These are phyloP conservation scores for Aspergillus jensenii DNA, from an alignment of 2,329 filamentous ascomycete genomes.

Conservation along the genomic window DNA sequence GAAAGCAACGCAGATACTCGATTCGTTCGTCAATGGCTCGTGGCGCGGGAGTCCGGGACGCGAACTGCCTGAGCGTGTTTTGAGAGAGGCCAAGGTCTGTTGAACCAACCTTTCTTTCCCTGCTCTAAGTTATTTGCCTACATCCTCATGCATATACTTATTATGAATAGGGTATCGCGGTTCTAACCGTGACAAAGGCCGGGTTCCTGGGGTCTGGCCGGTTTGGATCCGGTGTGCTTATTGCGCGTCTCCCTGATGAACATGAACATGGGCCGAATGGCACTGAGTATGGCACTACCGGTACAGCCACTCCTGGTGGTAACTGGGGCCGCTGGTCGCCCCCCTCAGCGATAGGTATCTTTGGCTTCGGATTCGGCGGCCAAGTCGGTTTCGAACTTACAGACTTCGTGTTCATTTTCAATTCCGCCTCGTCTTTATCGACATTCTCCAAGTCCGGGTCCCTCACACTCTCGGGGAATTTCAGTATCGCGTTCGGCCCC, in stretches of 20 bases:
- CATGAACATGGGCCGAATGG: not conserved
- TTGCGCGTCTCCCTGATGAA: constrained; percentile 45
- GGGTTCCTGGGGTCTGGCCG: constrained; percentile 48
- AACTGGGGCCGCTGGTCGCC: constrained; percentile 38
- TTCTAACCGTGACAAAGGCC: constrained; percentile 46
- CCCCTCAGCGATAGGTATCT: constrained; percentile 46
- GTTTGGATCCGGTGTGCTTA: constrained; percentile 48
- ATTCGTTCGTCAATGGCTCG: constrained; percentile 87
- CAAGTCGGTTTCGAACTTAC: constrained; percentile 50
- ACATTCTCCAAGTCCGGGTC: constrained; percentile 88
- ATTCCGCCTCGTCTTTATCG: constrained; percentile 80
- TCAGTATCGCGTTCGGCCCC: constrained; percentile 88
- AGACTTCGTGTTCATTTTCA: constrained; percentile 92
- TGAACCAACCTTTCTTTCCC: not conserved
- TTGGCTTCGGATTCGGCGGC: constrained; percentile 46
- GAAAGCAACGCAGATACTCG: constrained; percentile 90
- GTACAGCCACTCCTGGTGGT: not conserved
- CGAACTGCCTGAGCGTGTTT: constrained; percentile 82
- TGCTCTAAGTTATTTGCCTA: not conserved
- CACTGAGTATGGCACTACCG: no score
- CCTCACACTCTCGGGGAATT: constrained; percentile 87
- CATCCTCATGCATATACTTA: no score
- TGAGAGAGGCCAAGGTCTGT: constrained; percentile 80
- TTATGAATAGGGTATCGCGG: constrained; percentile 42
- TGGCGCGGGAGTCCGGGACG: constrained; percentile 92